Evolutionary conservation across 2,329 filamentous ascomycete genomes (phyloP).

Genomic region (Juglanconis juglandina): DNA sequence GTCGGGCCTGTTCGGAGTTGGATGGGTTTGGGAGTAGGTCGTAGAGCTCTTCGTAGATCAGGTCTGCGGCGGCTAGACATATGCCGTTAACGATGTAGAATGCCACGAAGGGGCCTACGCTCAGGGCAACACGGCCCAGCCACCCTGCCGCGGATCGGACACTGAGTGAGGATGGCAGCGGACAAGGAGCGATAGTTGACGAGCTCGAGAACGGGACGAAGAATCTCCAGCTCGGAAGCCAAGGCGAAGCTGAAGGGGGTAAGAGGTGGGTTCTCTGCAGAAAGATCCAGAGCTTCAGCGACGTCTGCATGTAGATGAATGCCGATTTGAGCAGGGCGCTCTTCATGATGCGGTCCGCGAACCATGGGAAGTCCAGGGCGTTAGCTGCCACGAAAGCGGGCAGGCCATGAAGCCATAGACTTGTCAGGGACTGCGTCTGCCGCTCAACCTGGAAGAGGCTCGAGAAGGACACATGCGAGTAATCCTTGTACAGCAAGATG

Average conservation of each 20-base stretch:
- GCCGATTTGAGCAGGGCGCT: constrained; percentile 9
- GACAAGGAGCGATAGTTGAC: constrained; percentile 49
- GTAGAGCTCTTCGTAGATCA: constrained; percentile 7
- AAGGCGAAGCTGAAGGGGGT: constrained; percentile 32
- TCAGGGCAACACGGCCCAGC: constrained; percentile 39
- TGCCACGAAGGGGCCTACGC: constrained; percentile 44
- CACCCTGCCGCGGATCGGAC: constrained; percentile 39
- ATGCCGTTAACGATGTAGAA: constrained; percentile 35
- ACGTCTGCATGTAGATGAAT: constrained; percentile 39
- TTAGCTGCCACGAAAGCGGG: constrained; percentile 36
- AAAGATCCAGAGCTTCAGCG: constrained; percentile 50
- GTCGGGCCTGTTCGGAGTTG: not conserved
- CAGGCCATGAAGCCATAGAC: constrained; percentile 36
- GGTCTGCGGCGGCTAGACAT: constrained; percentile 19
- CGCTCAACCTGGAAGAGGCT: constrained; percentile 36
- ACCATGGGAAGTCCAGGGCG: constrained; percentile 12
- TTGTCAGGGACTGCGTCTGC: constrained; percentile 29
- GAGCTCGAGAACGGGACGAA: constrained; percentile 53
- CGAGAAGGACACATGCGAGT: constrained; percentile 47
- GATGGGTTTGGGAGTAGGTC: constrained; percentile 10
- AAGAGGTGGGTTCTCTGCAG: constrained; percentile 51
- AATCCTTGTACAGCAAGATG: constrained; percentile 52
- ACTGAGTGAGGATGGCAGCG: constrained; percentile 37
- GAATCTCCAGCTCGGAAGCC: constrained; percentile 45
- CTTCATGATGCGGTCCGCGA: constrained; percentile 1